Evolutionary conservation across 2,329 filamentous ascomycete species (phyloP).

Genomic region (Arthrinium puccinioides): DNA sequence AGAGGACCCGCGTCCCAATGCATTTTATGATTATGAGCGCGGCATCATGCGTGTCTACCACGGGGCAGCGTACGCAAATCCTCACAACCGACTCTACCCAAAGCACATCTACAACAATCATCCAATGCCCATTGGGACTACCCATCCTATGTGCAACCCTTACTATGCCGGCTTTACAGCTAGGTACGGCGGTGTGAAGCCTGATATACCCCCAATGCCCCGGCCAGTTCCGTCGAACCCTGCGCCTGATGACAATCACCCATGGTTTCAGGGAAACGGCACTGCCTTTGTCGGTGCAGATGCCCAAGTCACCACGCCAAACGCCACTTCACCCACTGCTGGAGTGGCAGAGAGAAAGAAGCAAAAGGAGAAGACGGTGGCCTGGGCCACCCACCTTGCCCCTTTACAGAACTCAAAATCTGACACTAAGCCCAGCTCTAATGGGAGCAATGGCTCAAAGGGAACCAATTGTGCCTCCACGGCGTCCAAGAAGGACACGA

Average conservation of each 20-base stretch:
- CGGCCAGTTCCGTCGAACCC: background rate
- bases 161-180: slow-evolving; percentile 32
- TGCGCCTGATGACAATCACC: too few relatives aligned
- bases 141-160: slow-evolving; percentile 34
- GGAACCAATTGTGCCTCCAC: too few relatives aligned
- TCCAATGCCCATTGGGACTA: slow-evolving; percentile 32
- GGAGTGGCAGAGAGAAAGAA: background rate
- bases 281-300: slow-evolving; percentile 3
- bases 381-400: too few relatives aligned
- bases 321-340: slow-evolving; percentile 1
- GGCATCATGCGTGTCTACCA: slow-evolving; percentile 51
- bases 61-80: slow-evolving; percentile 47
- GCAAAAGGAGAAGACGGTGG: too few relatives aligned
- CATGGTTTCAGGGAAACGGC: slow-evolving; percentile 15
- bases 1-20: slow-evolving; percentile 50
- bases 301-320: background rate
- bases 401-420: too few relatives aligned
- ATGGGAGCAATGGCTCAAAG: background rate
- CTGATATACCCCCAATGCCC: background rate
- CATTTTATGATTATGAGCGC: slow-evolving; percentile 47
- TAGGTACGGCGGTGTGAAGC: too few relatives aligned
- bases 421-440: background rate
- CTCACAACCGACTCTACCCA: slow-evolving; percentile 39
- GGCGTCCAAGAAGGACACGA: background rate
- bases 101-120: slow-evolving; percentile 21